Percentiles rank a stretch among this genome's conserved stretches.
Conservation (phyloP, 306 rosid genomes). For the Cucurbita pepo region DNA sequence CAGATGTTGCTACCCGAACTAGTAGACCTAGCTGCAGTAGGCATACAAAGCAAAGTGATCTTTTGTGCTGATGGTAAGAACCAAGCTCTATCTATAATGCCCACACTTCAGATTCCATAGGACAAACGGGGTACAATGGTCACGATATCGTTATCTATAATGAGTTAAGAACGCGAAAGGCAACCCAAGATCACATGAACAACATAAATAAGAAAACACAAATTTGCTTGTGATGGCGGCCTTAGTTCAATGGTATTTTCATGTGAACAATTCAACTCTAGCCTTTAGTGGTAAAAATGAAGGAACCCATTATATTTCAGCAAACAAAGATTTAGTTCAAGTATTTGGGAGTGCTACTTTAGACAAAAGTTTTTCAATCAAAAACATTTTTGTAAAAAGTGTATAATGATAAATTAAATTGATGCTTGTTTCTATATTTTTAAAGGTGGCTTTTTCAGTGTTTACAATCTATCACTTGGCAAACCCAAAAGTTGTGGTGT, state of each 20-base stretch:
- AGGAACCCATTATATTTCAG: background rate
- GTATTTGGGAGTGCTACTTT: background rate
- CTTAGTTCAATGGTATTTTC: background rate
- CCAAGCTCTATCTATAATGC: background rate
- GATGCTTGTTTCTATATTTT: background rate
- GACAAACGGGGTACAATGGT: background rate
- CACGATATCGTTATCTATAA: background rate
- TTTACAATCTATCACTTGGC: background rate
- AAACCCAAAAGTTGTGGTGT: background rate
- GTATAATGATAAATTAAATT: background rate
- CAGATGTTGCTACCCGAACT: conserved; percentile 41
- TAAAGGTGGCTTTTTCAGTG: background rate
- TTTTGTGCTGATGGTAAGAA: background rate
- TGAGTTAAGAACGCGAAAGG: background rate
- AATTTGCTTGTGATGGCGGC: background rate
- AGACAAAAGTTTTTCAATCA: background rate
- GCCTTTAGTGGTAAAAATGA: background rate
- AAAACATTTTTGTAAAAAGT: background rate
- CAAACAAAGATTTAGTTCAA: background rate
- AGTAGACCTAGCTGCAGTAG: conserved; percentile 54
- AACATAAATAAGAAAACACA: background rate
- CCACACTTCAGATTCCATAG: background rate
- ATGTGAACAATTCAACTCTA: background rate
- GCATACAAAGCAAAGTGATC: background rate
- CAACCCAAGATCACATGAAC: background rate